Percentiles rank a stretch among this genome's conserved stretches.
Evolutionary conservation across 495 filamentous ascomycete species (phyloP).

Genomic region (Aspergillus cavernicola): DNA sequence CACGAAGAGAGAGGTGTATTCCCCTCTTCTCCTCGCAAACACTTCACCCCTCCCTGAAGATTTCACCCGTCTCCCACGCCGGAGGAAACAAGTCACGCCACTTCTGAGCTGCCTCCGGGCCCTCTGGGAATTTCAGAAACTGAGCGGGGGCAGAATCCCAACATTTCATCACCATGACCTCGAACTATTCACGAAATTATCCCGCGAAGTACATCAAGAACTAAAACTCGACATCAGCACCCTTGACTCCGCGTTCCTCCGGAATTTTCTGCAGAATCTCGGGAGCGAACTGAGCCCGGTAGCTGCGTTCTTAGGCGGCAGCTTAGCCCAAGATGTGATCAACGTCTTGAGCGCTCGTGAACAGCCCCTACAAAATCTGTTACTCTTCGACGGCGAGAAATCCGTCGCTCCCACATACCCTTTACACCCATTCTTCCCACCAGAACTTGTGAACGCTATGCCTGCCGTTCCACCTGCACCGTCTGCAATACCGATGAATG

Average conservation of each 20-base stretch:
- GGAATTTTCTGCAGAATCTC: constrained; percentile 76
- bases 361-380: constrained; percentile 92
- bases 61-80: constrained; percentile 58
- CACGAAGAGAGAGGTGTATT: constrained; percentile 86
- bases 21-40: constrained; percentile 74
- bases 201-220: constrained; percentile 68
- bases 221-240: constrained; percentile 74
- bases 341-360: constrained; percentile 87
- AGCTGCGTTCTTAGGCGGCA: constrained; percentile 83
- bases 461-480: constrained; percentile 28
- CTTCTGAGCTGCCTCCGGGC: constrained; percentile 78
- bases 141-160: constrained; percentile 51
- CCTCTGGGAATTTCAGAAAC: constrained; percentile 71
- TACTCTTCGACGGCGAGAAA: constrained; percentile 83
- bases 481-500: constrained; percentile 29
- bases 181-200: constrained; percentile 69
- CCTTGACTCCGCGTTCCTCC: constrained; percentile 72
- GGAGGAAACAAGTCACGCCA: constrained; percentile 71
- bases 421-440: constrained; percentile 66
- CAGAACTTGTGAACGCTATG: constrained; percentile 26
- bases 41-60: constrained; percentile 69
- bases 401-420: constrained; percentile 75
- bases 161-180: constrained; percentile 56
- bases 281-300: constrained; percentile 80
- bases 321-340: constrained; percentile 93